Percentiles rank a stretch among this genome's conserved stretches.
Evolutionary conservation across 805 yeast genomes (phyloP).

Genomic region (Candida multigemmis): DNA sequence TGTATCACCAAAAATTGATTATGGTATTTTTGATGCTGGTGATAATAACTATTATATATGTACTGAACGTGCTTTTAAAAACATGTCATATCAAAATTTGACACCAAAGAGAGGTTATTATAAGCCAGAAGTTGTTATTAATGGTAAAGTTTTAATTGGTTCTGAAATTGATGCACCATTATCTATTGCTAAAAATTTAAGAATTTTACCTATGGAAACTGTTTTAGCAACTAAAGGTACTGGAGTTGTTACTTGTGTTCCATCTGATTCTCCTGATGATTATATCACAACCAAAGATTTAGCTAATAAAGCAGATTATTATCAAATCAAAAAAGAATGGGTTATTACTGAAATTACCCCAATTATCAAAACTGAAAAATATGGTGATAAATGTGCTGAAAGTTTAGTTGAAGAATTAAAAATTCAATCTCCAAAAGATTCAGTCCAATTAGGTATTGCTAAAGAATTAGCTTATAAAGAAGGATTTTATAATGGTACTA

Average conservation of each 20-base stretch:
- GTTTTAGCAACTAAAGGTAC: slow-evolving; percentile 94
- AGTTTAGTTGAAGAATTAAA: slow-evolving; percentile 75
- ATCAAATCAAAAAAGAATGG: slow-evolving; percentile 82
- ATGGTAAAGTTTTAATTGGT: slow-evolving; percentile 75
- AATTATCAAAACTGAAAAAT: slow-evolving; percentile 70
- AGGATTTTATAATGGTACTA: slow-evolving; percentile 84
- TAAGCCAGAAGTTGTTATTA: slow-evolving; percentile 46
- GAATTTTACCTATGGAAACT: slow-evolving; percentile 96
- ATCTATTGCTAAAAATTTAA: slow-evolving; percentile 56
- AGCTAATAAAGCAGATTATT: slow-evolving; percentile 82
- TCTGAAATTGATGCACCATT: slow-evolving; percentile 82
- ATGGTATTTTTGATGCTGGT: slow-evolving; percentile 87
- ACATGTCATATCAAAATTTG: slow-evolving; percentile 91
- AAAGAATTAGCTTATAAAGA: slow-evolving; percentile 94
- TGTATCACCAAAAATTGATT: slow-evolving; percentile 88
- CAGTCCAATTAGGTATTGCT: slow-evolving; percentile 79
- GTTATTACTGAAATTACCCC: slow-evolving; percentile 65
- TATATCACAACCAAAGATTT: slow-evolving; percentile 79
- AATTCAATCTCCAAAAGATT: slow-evolving; percentile 91
- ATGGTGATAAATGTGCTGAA: slow-evolving; percentile 86
- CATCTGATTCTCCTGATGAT: slow-evolving; percentile 98
- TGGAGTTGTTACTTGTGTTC: slow-evolving; percentile 98
- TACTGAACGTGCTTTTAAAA: slow-evolving; percentile 93
- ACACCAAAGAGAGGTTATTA: slow-evolving; percentile 84
- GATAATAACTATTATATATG: slow-evolving; percentile 67